Evolutionary conservation across 129 eudicot species (phyloP), one percentile per base, ranked within the genome.

Genomic region (Centrapalus pauciflorus): DNA sequence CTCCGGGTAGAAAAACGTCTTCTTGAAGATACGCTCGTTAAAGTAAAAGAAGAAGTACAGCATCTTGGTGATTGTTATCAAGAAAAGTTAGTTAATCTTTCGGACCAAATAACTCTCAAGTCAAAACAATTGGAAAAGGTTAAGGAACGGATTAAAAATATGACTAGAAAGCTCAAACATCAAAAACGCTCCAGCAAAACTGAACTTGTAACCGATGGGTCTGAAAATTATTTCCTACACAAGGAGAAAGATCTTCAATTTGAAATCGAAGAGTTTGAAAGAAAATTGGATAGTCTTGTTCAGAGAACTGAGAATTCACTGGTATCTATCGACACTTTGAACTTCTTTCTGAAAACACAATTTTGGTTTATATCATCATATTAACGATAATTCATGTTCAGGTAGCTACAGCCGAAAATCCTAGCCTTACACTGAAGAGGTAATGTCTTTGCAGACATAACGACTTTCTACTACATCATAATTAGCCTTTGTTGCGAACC

Each of bases 231-330:
- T 28, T 79, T 83, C 77, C 48, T 84, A 51, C 67, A 69, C 67
- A 89, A 79, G 83, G 88, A 89, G 75, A 84, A 86, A 64, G 90
- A 86, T 56, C 83, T 86, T 72, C 89, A 76, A 46, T 62, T 55
- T 48, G 83, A 85, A 77, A 83, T 85, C 23, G 77, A 79, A 79
- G 83, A 76, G 64, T 66, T 89, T 51, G 90, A 83, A 72, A 70
- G 60, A 70, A 85, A 73, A 43, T 52, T 60, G 28, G 85, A 89
- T 64, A 66, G 49, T 30, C 84, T 85, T 49, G 77, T 60, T 63
- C 77, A 70, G 64, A 85, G 69, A 45, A 74, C 67, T 59, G 41
- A 74, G 23, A 55, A 55, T 55, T 45, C 41, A 3, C 54, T 43
- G 73, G 79, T 66, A 65, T 73, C n/a, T 66, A 65, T 73, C n/a